Conservation (phyloP, 306 rosid species). For the Trifolium repens region DNA sequence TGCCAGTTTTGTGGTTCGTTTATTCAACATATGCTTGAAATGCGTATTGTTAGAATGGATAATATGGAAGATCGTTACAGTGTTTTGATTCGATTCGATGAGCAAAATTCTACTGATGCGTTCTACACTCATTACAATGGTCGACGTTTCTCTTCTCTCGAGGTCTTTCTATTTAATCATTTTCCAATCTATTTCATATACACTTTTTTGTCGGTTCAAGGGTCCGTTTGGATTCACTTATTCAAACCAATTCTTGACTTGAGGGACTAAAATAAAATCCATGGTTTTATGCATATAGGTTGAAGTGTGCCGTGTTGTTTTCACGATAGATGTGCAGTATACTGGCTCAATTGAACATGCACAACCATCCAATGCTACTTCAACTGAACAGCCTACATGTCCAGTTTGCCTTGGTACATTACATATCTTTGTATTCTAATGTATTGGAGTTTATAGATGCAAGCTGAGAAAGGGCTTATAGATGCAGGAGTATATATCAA, state of each 20-base stretch:
- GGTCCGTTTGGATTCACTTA: too few species aligned
- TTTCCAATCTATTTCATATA: neutral
- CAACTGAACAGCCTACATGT: slow-evolving; percentile 88
- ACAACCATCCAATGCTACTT: slow-evolving; percentile 69
- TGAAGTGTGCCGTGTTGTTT: slow-evolving; percentile 78
- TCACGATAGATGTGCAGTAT: slow-evolving; percentile 85
- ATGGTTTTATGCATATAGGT: slow-evolving; percentile 44
- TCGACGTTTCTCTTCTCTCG: slow-evolving; percentile 80
- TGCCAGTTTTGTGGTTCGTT: slow-evolving; percentile 90
- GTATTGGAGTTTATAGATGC: neutral
- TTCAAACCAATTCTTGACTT: too few species aligned
- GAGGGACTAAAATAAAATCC: too few species aligned
- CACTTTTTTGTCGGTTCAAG: too few species aligned
- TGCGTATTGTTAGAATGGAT: slow-evolving; percentile 93
- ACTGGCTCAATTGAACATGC: slow-evolving; percentile 86
- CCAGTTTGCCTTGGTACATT: slow-evolving; percentile 89
- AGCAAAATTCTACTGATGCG: slow-evolving; percentile 72
- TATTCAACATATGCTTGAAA: slow-evolving; percentile 78
- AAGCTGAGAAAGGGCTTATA: neutral
- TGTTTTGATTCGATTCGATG: slow-evolving; percentile 74
- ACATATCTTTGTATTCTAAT: slow-evolving; percentile 1
- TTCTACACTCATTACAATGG: slow-evolving; percentile 80
- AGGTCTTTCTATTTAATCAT: slow-evolving; percentile 36
- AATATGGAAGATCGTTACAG: slow-evolving; percentile 82
- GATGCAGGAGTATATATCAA: neutral